phyloP scores from a whole-genome alignment of 176 grass and related monocot genomes.

The Guadua angustifolia region DNA sequence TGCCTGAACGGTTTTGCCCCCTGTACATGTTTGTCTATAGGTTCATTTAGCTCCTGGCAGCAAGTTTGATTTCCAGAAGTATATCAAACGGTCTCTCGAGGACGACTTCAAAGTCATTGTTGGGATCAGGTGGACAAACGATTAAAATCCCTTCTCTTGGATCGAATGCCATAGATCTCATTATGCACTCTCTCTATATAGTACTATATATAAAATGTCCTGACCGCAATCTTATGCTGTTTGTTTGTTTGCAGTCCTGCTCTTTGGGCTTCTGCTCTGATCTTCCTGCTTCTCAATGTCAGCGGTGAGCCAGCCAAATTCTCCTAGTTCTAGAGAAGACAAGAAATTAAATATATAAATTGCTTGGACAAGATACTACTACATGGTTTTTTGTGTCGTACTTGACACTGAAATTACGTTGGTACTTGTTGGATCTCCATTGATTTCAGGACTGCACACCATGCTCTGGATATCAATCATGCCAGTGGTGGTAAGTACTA shows the following conservation, averaged over 20 bases:
- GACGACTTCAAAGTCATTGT: slow-evolving; percentile 99
- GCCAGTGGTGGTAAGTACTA: slow-evolving; percentile 66
- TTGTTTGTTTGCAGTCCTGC: slow-evolving; percentile 57
- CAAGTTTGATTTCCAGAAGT: slow-evolving; percentile 98
- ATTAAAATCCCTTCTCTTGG: neutral
- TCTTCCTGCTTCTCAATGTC: slow-evolving; percentile 85
- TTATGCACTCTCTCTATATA: neutral
- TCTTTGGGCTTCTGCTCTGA: slow-evolving; percentile 78
- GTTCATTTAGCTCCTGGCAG: slow-evolving; percentile 91
- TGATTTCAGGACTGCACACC: slow-evolving; percentile 67
- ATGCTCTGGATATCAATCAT: slow-evolving; percentile 87
- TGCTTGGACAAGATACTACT: slow-evolving; percentile 1
- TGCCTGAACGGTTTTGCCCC: neutral
- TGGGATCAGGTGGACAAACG: slow-evolving; percentile 66
- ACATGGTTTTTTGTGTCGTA: neutral
- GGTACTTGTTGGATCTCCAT: neutral
- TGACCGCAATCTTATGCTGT: neutral
- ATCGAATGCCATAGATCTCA: neutral
- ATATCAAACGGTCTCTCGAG: slow-evolving; percentile 92
- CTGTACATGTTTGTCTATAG: slow-evolving; percentile 42
- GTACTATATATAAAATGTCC: neutral
- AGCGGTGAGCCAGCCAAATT: slow-evolving; percentile 45
- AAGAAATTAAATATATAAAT: neutral
- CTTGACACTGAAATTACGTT: neutral
- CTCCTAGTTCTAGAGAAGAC: neutral